Evolutionary conservation across 140 eudicot genomes (phyloP).

Genomic region (Erigeron philadelphicus): DNA sequence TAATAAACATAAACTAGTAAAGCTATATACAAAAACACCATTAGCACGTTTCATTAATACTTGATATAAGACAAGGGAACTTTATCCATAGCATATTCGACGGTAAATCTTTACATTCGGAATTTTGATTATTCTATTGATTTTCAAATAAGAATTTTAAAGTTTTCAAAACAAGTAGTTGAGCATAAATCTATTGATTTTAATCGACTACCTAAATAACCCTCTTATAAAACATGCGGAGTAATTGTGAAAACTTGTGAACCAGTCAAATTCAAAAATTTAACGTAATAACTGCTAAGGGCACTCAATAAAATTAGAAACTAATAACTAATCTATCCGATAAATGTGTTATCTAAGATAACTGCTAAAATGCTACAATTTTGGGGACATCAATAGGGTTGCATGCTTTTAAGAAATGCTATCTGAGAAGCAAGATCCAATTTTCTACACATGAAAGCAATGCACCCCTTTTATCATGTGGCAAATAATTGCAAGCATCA

Average conservation of each 20-base stretch:
- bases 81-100: background rate
- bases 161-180: slow-evolving; percentile 1
- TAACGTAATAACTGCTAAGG: slow-evolving; percentile 10
- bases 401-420: too few relatives aligned
- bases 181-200: background rate
- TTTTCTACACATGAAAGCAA: background rate
- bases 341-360: background rate
- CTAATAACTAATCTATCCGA: background rate
- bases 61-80: background rate
- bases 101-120: too few relatives aligned
- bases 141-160: background rate
- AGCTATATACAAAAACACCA: background rate
- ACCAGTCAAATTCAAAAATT: background rate
- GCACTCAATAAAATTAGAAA: slow-evolving; percentile 5
- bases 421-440: too few relatives aligned
- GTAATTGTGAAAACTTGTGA: background rate
- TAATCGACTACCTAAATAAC: background rate
- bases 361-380: too few relatives aligned
- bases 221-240: background rate
- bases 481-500: background rate
- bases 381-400: too few relatives aligned
- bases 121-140: too few relatives aligned
- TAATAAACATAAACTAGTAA: background rate
- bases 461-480: background rate
- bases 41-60: background rate